Evolutionary conservation across 1,284 basidiomycete species (phyloP).

Genomic region (Schizophyllum commune): DNA sequence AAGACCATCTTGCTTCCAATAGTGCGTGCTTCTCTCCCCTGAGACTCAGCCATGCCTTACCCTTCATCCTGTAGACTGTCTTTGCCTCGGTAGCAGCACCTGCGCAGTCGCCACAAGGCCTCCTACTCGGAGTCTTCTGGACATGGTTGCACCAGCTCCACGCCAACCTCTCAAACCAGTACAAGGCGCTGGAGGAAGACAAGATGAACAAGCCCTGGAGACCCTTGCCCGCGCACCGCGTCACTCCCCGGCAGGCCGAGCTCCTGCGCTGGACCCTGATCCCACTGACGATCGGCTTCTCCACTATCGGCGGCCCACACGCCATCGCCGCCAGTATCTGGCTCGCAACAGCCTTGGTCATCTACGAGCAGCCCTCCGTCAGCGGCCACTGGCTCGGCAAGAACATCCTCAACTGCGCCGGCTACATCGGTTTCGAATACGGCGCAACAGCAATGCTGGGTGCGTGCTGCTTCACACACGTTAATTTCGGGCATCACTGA

Average conservation of each 20-base stretch:
- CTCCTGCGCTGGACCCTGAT: slow-evolving; percentile 23
- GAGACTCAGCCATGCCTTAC: neutral
- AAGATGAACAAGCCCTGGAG: slow-evolving; percentile 26
- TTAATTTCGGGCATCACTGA: neutral
- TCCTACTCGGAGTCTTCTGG: slow-evolving; percentile 25
- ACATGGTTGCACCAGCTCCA: slow-evolving; percentile 37
- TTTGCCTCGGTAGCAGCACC: slow-evolving; percentile 26
- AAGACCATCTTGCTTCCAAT: slow-evolving; percentile 30
- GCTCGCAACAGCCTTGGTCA: slow-evolving; percentile 12
- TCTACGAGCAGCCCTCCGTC: slow-evolving; percentile 21
- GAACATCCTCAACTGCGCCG: slow-evolving; percentile 21
- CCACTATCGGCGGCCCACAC: slow-evolving; percentile 13
- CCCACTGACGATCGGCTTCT: slow-evolving; percentile 18
- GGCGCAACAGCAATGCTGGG: slow-evolving; percentile 25
- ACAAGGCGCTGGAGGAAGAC: slow-evolving; percentile 22
- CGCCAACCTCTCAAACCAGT: slow-evolving; percentile 34
- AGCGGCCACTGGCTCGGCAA: slow-evolving; percentile 18
- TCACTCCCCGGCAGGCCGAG: slow-evolving; percentile 14
- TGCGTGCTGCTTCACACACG: slow-evolving; percentile 8
- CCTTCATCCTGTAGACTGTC: slow-evolving; percentile 19
- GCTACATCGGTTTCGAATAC: slow-evolving; percentile 24
- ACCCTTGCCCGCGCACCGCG: slow-evolving; percentile 25
- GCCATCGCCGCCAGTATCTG: slow-evolving; percentile 14
- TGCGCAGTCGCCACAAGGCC: slow-evolving; percentile 8
- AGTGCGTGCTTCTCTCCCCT: slow-evolving; percentile 16